These are phyloP conservation scores for Calonectria pauciramosa DNA, from an alignment of 2,329 filamentous ascomycete genomes.

Conservation along the genomic window DNA sequence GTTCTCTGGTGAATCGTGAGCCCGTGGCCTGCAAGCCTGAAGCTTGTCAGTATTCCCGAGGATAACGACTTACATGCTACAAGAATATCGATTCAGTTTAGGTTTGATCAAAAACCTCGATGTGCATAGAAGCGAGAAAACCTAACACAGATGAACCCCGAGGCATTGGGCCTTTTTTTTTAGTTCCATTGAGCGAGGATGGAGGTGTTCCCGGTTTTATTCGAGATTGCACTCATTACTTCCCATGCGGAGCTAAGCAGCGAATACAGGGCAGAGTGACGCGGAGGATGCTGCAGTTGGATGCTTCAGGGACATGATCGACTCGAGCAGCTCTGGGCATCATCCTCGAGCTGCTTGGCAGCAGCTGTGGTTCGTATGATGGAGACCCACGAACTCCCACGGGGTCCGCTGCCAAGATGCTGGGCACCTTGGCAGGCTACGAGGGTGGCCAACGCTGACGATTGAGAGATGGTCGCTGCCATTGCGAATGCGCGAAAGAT, in stretches of 20 bases:
- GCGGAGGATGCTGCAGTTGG: not conserved
- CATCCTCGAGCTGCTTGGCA: constrained; percentile 2
- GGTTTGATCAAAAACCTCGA: not conserved
- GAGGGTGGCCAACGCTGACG: not conserved
- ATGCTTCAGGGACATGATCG: constrained; percentile 32
- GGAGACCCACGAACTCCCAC: not conserved
- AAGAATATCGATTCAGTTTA: not conserved
- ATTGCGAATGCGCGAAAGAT: not conserved
- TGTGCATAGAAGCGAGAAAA: not conserved
- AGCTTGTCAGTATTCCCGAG: not conserved
- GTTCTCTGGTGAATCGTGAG: not conserved
- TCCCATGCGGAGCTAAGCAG: constrained; percentile 28
- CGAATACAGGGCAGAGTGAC: not conserved
- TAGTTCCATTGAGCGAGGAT: not conserved
- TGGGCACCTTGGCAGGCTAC: not conserved
- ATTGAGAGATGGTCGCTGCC: not conserved
- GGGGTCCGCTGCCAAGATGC: constrained; percentile 4
- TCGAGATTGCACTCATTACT: not conserved
- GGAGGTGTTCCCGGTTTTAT: not conserved
- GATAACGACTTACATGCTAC: not conserved
- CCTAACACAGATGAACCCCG: not conserved
- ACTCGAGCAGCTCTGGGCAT: constrained; percentile 22
- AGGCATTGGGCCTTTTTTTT: not conserved
- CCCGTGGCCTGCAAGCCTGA: not conserved
- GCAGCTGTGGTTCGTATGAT: constrained; percentile 3